Evolutionary conservation across 2,329 filamentous ascomycete genomes (phyloP), one percentile per base, ranked within the genome.

Genomic region (Scedosporium apiospermum): DNA sequence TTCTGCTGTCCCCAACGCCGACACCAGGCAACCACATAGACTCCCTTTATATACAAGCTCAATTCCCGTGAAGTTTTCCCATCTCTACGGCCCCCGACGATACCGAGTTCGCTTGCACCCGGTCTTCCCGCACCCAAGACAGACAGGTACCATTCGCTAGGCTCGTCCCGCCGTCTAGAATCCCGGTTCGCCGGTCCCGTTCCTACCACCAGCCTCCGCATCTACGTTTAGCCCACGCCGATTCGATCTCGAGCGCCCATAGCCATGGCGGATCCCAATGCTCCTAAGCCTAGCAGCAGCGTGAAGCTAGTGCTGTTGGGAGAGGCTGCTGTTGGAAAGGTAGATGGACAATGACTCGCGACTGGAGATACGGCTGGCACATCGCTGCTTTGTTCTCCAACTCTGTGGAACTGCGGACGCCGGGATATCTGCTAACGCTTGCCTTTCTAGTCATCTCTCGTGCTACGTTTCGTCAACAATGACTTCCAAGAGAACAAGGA

Each of bases 401-500:
- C 34, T 2, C 2, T 38, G 34, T 16, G 6, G 30, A 38, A 38
- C 34, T 38, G 34, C 34, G 34, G 34, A 38, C 10, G 34, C 18
- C 7, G 3, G 21, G 16, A 26, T 38, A 3, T 38, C 23, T 30
- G 61, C 66, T 67, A 64, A 67, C 61, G 41, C 34, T 21, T 65
- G 71, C 63, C 51, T n/a, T 61, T 63, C 26, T 71, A 96, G 95
- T 98, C 95, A 59, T 99, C 95, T 57, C 87, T 99, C 64, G 95
- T 99, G 66, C 84, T 99, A 73, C 91, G 95, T 72, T 99, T 99
- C 78, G 95, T 99, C 74, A 98, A 98, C 83, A 95, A 99, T 79
- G 93, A 98, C 78, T 99, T 99, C 72, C 95, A 99, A 81, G 95
- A 98, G 79, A 98, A 98, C 79, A 98, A 98, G 82, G 95, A 99